Conservation (phyloP, 2,329 filamentous ascomycete species). For the Grosmannia clavigera region DNA sequence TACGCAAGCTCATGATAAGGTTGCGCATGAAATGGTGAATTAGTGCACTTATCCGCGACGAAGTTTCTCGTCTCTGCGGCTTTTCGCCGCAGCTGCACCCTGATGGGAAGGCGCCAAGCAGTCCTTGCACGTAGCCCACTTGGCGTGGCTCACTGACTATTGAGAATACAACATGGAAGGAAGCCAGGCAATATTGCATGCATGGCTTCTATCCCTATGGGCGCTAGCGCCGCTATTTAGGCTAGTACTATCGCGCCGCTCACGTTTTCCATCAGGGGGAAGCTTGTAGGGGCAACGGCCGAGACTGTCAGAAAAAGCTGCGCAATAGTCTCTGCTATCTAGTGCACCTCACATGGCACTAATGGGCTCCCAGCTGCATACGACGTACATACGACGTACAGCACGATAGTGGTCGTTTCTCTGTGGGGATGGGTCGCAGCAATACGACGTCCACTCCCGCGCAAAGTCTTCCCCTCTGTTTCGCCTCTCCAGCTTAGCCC, state of each 20-base stretch:
- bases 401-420: not conserved
- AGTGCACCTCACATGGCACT: not conserved
- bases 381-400: not conserved
- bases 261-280: not conserved
- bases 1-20: not conserved
- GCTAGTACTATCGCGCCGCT: not conserved
- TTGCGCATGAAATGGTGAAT: not conserved
- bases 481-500: not conserved
- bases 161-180: not conserved
- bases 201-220: not conserved
- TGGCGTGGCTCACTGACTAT: not conserved
- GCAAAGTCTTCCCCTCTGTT: not conserved
- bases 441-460: not conserved
- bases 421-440: not conserved
- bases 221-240: not conserved
- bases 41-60: not conserved
- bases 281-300: not conserved
- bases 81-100: not conserved
- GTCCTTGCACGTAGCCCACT: not conserved
- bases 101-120: not conserved
- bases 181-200: not conserved
- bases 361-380: not conserved
- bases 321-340: not conserved
- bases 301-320: not conserved
- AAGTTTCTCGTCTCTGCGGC: not conserved